phyloP scores from a whole-genome alignment of 73 alveolate genomes.

The Tetrahymena malaccensis region DNA sequence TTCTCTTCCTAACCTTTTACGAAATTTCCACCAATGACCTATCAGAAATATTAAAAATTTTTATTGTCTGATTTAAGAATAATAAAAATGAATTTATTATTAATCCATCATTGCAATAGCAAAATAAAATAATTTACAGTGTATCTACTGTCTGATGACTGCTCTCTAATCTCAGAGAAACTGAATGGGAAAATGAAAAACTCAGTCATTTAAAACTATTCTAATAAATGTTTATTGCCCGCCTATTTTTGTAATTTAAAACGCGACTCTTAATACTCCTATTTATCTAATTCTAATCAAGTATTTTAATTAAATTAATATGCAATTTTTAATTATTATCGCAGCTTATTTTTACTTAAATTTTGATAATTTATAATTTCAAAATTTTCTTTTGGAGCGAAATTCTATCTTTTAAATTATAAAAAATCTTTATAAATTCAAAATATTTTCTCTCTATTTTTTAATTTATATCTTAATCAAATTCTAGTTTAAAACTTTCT shows the following conservation, averaged over 20 bases:
- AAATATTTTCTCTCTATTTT: neutral
- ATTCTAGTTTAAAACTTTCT: neutral
- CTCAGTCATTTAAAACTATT: neutral
- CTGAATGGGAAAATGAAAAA: neutral
- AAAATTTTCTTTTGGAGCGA: neutral
- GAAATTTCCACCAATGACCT: neutral
- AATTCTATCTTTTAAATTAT: neutral
- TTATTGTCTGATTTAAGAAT: neutral
- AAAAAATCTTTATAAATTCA: neutral
- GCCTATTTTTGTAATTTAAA: neutral
- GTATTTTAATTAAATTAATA: neutral
- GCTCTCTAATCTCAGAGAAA: neutral
- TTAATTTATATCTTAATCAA: neutral
- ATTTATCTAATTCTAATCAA: neutral
- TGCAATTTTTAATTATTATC: neutral
- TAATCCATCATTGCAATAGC: neutral
- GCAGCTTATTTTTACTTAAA: neutral
- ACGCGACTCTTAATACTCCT: neutral
- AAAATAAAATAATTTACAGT: neutral
- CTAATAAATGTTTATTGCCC: neutral
- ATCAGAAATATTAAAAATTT: neutral
- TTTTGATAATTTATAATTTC: neutral
- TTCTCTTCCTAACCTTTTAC: neutral
- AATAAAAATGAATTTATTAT: too few species aligned
- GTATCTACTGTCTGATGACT: neutral